Base-by-base conservation (phyloP, 2,329 filamentous ascomycete species). In the Nemania sp. region DNA sequence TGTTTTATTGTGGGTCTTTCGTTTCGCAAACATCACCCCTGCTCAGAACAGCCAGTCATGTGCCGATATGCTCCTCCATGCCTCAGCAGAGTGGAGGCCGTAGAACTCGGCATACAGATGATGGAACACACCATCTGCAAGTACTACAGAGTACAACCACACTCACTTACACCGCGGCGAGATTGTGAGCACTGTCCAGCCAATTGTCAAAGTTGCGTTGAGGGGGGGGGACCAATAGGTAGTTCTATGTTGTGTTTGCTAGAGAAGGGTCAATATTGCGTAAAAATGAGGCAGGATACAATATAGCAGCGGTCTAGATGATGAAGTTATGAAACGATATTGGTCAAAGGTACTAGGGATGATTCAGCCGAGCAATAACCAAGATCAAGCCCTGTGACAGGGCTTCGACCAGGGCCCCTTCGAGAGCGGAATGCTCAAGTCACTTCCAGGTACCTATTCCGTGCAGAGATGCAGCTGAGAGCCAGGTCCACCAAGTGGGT, bases 1-100 rank as follows among this genome's bases (percentile, higher is more conserved):
- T 66, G 68, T 64, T 62, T 52, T 56, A n/a, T 67, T 55, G 54
- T 61, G 38, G 69, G 57, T 66, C 71, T 74, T 73, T 76, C 70
- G 75, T 76, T 75, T 76, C 74, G 75, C 74, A 77, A 76, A 77
- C 74, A 73, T 71, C 66, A 67, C 52, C 74, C 75, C 62, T 75
- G 70, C 61, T 49, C 18, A 62, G 57, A 64, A 29, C 63, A 66
- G 43, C 75, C 75, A 77, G 56, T 76, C 68, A 76, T 47, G 68
- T 68, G 38, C 47, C 56, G 53, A 49, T 54, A 67, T 58, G 45
- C 56, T 59, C 22, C 67, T 70, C 69, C 67, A 68, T 64, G 57
- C 66, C 62, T 62, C 67, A 67, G 67, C 70, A 68, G 68, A 57
- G 71, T 68, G 71, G 67, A 68, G 65, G 68, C 65, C 52, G 47